Base-by-base conservation (phyloP, 345 rosid genomes). In the Reutealis trisperma region DNA sequence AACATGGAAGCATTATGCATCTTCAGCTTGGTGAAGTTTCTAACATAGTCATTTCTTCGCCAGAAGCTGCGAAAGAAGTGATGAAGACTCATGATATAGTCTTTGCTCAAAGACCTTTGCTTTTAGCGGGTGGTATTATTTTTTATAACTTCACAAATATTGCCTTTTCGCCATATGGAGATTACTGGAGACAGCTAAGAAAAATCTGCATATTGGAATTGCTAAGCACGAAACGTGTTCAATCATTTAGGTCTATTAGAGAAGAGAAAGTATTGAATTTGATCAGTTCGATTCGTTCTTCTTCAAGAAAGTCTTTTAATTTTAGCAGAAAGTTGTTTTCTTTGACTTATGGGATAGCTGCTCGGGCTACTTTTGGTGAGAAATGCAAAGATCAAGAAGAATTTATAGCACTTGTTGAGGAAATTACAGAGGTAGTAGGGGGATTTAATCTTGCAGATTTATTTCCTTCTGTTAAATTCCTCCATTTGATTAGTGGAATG, bases 1-100 rank as follows among this genome's bases (percentile, higher is more conserved):
- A 70, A 79, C 37, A 82, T 62, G 86, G 90, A 9, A 78, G 80
- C 19, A 8, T 85, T 21, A 85, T 88, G 85, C 81, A 86, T 55
- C 78, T 84, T 0, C 72, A 82, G 44, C 78, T 82, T 3, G 86
- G 86, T 15, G 77, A 80, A 64, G 63, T 79, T 16, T 37, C 80
- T 19, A 52, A 62, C 5, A 34, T 79, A 1, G 79, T 86, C 0
- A 61, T 82, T 25, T 84, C 89, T 6, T 84, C 82, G 0, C 75
- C 84, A 0, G 62, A 83, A 25, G 22, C 75, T 5, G 86, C 87
- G 15, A 71, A 63, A 41, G 76, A 82, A 47, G 74, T 82, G 9
- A 66, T 87, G 79, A 85, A 77, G 69, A 68, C 75, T 5, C 82
- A 87, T 49, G 88, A 84, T 32, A 4, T 79, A 37, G 67, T 15